Evolutionary conservation across 1,284 basidiomycete genomes (phyloP), one percentile per base, ranked within the genome.

Genomic region (Tilletiaria anomala): DNA sequence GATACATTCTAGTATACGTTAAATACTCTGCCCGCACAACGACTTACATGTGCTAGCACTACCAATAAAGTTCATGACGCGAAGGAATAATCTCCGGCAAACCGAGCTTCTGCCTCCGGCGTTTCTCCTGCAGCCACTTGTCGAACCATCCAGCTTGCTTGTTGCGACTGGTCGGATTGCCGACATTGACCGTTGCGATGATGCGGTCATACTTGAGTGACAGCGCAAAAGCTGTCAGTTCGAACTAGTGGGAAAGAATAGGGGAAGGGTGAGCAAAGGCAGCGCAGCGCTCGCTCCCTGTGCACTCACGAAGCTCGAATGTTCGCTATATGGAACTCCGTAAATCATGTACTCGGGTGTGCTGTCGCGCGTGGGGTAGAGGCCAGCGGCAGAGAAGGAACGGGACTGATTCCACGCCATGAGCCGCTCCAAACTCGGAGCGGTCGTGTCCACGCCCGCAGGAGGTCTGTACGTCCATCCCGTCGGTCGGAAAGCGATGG

Each of bases 161-260:
- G 14, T 47, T 48, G 10, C 58, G 49, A 14, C 54, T 83, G 16
- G 65, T 70, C 60, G 83, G 79, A 50, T 74, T 87, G 14, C 83
- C 83, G 0, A 96, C 82, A 57, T 94, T 96, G 33, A 96, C 89
- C 0, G 91, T 96, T 4, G 91, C 84, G 52, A 96, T 89, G 73
- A 96, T 89, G 57, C 73, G 79, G 6, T 61, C 75, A 80, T 77
- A 91, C 59, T 77, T 73, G 23, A 85, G 71, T 10, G 80, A 83
- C 61, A 96, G 73, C 3, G 86, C 85, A 61, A 96, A 96, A 59
- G 54, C 48, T 0, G 52, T 57, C 83, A 93, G 17, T 84, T 94
- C 58, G 42, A 56, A 54, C 40, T 41, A n/a, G 43, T 1, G 15
- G 12, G 26, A 16, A 12, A 38, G 43, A 11, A 32, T 12, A 12